Base-by-base conservation (phyloP, 2,329 filamentous ascomycete genomes). In the Ceratocystis destructans region DNA sequence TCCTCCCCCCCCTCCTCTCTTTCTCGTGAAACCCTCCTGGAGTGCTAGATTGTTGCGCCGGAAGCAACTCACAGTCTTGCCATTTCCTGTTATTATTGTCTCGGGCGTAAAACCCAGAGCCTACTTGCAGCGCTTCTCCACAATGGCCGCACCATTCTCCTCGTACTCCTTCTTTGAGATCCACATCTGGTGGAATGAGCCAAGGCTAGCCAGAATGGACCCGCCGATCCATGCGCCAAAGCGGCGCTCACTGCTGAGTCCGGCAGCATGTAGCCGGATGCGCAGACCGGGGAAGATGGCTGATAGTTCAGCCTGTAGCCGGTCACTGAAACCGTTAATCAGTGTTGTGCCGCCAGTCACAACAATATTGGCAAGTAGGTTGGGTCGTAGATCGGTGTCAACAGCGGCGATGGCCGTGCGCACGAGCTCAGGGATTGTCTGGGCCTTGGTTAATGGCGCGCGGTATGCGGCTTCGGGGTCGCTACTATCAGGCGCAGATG, bases 151-250 rank as follows among this genome's bases (percentile, higher is more conserved):
- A 1, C 94, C 94, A 75, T 96, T 92, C 80, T 99, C 95, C 70
- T 96, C 91, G 72, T 96, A 97, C 79, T 99, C 94, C 80, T 96
- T 96, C 76, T 86, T 90, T 28, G 88, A 93, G 71, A 99, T 95
- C 94, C 94, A 99, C 88, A 99, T 93, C 79, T 99, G 94, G 78
- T 99, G 94, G 78, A 99, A 99, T 15, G 92, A 96, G 8, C 95
- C 95, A 77, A 99, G 76, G 76, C 92, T 96, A 5, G 90, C 92
- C 71, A 99, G 79, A 71, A 99, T 96, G 76, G 91, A 96, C 59
- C 94, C 94, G 61, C 95, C 94, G 71, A 99, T 91, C 93, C 94
- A 99, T 62, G 89, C 87, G 25, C 90, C 92, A 75, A 96, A 97
- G 70, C 91, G 88, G 65, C 95, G 80, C 80, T 99, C 95, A 46